phyloP scores from a whole-genome alignment of 108 stramenopile species.

The Conticribra guillardii region DNA sequence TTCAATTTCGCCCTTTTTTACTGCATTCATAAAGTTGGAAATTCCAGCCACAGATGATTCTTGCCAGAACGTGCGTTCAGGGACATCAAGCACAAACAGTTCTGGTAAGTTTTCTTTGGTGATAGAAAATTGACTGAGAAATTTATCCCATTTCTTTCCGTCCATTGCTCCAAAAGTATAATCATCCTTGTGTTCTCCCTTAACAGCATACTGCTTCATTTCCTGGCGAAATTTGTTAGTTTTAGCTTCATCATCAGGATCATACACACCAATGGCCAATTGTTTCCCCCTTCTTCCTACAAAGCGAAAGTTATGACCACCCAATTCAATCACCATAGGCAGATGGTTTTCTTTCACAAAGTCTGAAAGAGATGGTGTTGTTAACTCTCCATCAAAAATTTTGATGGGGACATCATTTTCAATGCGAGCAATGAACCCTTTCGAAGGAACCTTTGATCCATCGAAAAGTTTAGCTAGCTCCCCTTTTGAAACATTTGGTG shows the following conservation, averaged over 20 bases:
- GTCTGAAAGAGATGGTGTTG: conserved; percentile 33
- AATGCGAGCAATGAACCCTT: conserved; percentile 56
- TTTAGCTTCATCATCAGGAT: conserved; percentile 50
- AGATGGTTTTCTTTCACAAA: conserved; percentile 69
- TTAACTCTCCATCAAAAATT: conserved; percentile 24
- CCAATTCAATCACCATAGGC: conserved; percentile 62
- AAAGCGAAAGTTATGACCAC: conserved; percentile 74
- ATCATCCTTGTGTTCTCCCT: conserved; percentile 42
- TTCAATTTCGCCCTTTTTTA: conserved; percentile 41
- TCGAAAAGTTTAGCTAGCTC: conserved; percentile 42
- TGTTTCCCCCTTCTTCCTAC: conserved; percentile 68
- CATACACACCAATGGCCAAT: conserved; percentile 71
- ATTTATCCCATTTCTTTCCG: conserved; percentile 74
- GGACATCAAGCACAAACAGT: conserved; percentile 69
- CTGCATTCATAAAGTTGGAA: conserved; percentile 35
- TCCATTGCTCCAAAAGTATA: conserved; percentile 81
- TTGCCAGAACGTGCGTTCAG: conserved; percentile 70
- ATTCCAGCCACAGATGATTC: conserved; percentile 45
- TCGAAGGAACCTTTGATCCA: conserved; percentile 8
- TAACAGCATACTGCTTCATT: conserved; percentile 57
- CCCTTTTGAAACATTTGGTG: conserved; percentile 35
- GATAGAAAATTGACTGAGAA: conserved; percentile 74
- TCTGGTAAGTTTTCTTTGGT: conserved; percentile 60
- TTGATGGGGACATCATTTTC: conserved; percentile 52
- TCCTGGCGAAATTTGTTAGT: conserved; percentile 51